phyloP scores from a whole-genome alignment of 768 basidiomycete species.

The Gloeopeniophorella convolvens region DNA sequence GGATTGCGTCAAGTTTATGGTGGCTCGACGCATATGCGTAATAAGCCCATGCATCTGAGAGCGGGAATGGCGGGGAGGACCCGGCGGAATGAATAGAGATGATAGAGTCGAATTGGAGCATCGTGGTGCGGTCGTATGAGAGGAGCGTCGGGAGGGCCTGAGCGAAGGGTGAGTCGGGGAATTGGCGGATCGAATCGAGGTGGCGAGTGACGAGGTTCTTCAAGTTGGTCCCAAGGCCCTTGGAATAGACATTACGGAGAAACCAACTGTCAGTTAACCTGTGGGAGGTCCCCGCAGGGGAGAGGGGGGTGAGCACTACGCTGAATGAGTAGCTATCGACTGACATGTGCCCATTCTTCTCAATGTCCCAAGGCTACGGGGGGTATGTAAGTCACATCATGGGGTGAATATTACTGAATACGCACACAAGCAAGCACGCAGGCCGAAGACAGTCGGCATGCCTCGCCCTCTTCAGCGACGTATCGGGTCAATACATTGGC shows the following conservation, averaged over 20 bases:
- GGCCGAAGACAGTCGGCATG: slow-evolving; percentile 56
- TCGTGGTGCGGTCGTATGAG: slow-evolving; percentile 43
- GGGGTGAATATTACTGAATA: slow-evolving; percentile 28
- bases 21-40: slow-evolving; percentile 56
- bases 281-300: slow-evolving; percentile 1
- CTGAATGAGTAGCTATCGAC: slow-evolving; percentile 18
- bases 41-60: slow-evolving; percentile 41
- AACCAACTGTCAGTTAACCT: slow-evolving; percentile 54
- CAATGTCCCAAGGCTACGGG: slow-evolving; percentile 42
- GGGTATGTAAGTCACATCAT: slow-evolving; percentile 4
- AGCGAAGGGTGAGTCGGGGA: slow-evolving; percentile 45
- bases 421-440: slow-evolving; percentile 66
- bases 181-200: slow-evolving; percentile 36
- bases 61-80: slow-evolving; percentile 43
- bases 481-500: slow-evolving; percentile 88
- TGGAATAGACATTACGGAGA: slow-evolving; percentile 63
- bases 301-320: background rate
- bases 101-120: slow-evolving; percentile 52
- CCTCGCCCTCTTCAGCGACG: slow-evolving; percentile 71
- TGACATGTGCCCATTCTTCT: slow-evolving; percentile 31
- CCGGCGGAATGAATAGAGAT: slow-evolving; percentile 67
- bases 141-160: slow-evolving; percentile 40
- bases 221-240: slow-evolving; percentile 74
- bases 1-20: slow-evolving; percentile 49
- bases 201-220: slow-evolving; percentile 52